Percentiles rank a stretch among this genome's conserved stretches.
phyloP scores from a whole-genome alignment of 495 filamentous ascomycete genomes.

The Tuber umbilicatum region DNA sequence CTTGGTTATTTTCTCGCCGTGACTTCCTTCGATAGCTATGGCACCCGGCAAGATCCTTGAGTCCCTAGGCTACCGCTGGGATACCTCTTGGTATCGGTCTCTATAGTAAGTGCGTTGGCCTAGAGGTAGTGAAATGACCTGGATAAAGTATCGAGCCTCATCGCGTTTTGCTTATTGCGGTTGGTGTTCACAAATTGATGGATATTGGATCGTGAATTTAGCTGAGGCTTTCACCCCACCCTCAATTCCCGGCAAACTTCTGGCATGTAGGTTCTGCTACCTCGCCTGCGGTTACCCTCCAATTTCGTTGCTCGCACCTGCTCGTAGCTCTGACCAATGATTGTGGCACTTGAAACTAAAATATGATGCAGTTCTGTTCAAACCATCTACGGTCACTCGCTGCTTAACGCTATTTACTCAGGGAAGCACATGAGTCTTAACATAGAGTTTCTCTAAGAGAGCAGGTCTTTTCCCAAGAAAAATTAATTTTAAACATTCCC shows the following conservation, averaged over 20 bases:
- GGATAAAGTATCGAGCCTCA: background rate
- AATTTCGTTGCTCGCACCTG: background rate
- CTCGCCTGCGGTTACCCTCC: background rate
- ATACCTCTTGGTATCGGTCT: background rate
- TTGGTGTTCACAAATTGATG: background rate
- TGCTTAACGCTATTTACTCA: too few species aligned
- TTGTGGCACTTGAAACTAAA: background rate
- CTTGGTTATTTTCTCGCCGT: background rate
- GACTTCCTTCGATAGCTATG: background rate
- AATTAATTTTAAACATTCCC: background rate
- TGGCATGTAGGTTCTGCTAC: background rate
- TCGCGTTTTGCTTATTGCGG: background rate
- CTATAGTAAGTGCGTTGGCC: background rate
- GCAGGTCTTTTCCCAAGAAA: background rate
- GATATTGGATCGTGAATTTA: background rate
- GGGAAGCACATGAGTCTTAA: background rate
- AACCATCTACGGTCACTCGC: background rate
- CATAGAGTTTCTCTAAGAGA: background rate
- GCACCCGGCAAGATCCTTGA: background rate
- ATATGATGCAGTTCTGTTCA: background rate
- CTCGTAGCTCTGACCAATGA: background rate
- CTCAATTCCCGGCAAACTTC: background rate
- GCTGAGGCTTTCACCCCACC: background rate
- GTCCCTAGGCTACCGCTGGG: background rate
- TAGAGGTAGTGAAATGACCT: background rate